Evolutionary conservation across 345 rosid species (phyloP), one percentile per base, ranked within the genome.

Genomic region (Hibiscus trionum): DNA sequence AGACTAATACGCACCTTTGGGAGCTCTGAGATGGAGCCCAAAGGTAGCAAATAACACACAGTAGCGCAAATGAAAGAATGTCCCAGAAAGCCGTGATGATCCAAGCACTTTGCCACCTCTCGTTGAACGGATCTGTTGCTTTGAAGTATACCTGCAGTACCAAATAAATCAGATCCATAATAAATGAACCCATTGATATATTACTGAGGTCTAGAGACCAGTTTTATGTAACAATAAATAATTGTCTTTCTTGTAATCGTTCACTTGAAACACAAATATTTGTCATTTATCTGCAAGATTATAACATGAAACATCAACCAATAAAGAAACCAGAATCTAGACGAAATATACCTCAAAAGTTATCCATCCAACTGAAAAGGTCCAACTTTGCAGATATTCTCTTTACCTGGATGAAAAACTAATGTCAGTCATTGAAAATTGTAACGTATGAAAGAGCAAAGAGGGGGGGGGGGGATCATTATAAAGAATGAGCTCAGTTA

Each of bases 21-120:
- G 97, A 88, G 77, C 84, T 95, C 76, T 87, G 91, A 70, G 97
- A 92, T 60, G 99, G 97, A 59, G 96, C 96, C 99, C 97, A 92
- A 14, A 92, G 96, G 79, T 88, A 87, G 84, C 97, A 95, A 72
- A 95, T 90, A 63, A 92, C 82, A 64, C 91, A 87, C 14, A 92
- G 91, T 81, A 95, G 75, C 55, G 79, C 82, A 76, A 86, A 89
- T 50, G 97, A 86, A 76, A 92, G 85, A 79, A 88, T 72, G 74
- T 95, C 96, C 99, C 97, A 95, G 83, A 90, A 95, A 66, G 96
- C 93, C 61, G 99, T 89, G 79, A 88, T 88, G 57, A 93, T 88
- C 99, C 97, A 95, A 72, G 97, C 97, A 79, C 88, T 86, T 69
- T 82, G 91, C 97, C 99, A 90, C 66, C 89, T 78, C 74, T 95